phyloP scores from a whole-genome alignment of 148 eudicot genomes.

The Nepenthes gracilis region DNA sequence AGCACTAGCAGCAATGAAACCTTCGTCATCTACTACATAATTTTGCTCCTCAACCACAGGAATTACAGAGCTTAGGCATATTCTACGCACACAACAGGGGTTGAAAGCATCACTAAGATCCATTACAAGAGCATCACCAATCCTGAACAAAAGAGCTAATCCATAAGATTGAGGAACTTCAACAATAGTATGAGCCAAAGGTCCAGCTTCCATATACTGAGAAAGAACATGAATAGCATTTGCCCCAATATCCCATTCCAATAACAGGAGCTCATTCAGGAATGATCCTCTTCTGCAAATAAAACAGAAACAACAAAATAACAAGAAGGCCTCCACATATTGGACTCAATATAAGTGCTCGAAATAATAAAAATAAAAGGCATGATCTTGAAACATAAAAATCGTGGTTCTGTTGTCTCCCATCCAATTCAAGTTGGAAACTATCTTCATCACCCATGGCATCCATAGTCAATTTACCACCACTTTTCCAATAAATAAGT shows the following conservation, averaged over 20 bases:
- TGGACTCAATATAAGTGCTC: no score
- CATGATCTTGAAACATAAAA: no score
- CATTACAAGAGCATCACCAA: conserved; percentile 72
- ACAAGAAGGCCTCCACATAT: background rate
- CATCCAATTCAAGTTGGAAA: no score
- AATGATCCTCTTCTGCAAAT: conserved; percentile 62
- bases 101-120: conserved; percentile 71
- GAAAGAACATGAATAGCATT: conserved; percentile 48
- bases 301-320: background rate
- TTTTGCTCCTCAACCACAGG: conserved; percentile 44
- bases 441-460: no score
- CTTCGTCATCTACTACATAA: conserved; percentile 68
- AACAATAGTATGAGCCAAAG: conserved; percentile 60
- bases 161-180: conserved; percentile 81
- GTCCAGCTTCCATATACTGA: conserved; percentile 66
- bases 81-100: conserved; percentile 62
- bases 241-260: conserved; percentile 67
- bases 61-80: conserved; percentile 38
- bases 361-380: no score
- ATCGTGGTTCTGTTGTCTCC: no score
- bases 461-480: no score
- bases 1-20: conserved; percentile 93
- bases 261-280: conserved; percentile 61
- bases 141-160: conserved; percentile 72
- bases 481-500: no score